phyloP scores from a whole-genome alignment of 306 rosid species.

The Argentina anserina region DNA sequence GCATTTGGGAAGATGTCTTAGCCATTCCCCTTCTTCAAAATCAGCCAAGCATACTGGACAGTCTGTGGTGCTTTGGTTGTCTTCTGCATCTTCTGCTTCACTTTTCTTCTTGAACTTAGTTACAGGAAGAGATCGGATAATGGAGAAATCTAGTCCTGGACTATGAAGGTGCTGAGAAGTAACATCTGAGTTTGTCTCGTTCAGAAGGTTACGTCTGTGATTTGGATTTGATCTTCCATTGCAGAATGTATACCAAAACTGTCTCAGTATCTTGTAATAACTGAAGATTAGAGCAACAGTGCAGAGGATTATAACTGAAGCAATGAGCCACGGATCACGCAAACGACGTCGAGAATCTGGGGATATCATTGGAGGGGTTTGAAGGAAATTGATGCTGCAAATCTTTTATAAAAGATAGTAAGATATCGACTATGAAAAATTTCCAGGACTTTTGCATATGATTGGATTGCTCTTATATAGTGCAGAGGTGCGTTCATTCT shows the following conservation, averaged over 20 bases:
- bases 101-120: slow-evolving; percentile 38
- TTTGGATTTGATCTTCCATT: slow-evolving; percentile 9
- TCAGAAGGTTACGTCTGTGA: slow-evolving; percentile 11
- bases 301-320: slow-evolving; percentile 6
- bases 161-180: slow-evolving; percentile 33
- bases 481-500: not conserved
- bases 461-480: not conserved
- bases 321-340: not conserved
- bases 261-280: slow-evolving; percentile 16
- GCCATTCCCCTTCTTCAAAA: slow-evolving; percentile 54
- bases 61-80: slow-evolving; percentile 20
- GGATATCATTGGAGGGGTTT: not conserved
- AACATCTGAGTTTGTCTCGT: slow-evolving; percentile 19
- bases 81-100: slow-evolving; percentile 20
- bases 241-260: not conserved
- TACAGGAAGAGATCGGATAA: slow-evolving; percentile 28
- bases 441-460: slow-evolving; percentile 1
- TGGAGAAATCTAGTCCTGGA: slow-evolving; percentile 32
- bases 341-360: not conserved
- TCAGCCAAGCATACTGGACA: slow-evolving; percentile 59
- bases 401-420: not conserved
- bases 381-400: slow-evolving; percentile 24
- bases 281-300: slow-evolving; percentile 15
- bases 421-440: not conserved
- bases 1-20: slow-evolving; percentile 42